Evolutionary conservation across 495 filamentous ascomycete genomes (phyloP), one percentile per base, ranked within the genome.

Genomic region (Penicillium argentinense): DNA sequence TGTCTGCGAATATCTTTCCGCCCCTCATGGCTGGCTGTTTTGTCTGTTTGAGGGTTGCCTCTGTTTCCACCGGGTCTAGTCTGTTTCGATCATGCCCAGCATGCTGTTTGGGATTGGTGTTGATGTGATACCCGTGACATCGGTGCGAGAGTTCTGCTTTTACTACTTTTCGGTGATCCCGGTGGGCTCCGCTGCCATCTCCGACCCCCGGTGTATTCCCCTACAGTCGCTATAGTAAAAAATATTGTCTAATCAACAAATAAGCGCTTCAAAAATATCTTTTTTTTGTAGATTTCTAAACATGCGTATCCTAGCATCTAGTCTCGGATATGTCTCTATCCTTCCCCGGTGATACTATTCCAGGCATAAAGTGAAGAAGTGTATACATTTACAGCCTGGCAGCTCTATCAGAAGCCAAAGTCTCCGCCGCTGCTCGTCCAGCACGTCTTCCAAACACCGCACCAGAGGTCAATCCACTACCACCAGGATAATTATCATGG

Each of bases 401-500:
- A 36, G 33, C 9, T 19, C 39, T 29, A 7, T 4, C n/a, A 27
- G 24, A 4, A 1, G 7, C 25, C 7, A 49, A 11, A 18, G 33
- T 42, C 21, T 23, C 27, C 7, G 46, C 46, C 9, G 46, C 46
- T 16, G 66, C 66, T 29, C 38, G 54, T 17, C 78, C 79, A 21
- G 78, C 78, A 26, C 68, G 64, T 7, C 77, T 63, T 8, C 79
- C 79, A 68, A 82, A 81, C 0, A 82, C 78, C 1, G 76, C 62
- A 16, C 80, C 79, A 13, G 74, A 69, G 0, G 80, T 86, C 54
- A 86, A 62, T 0, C 81, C 82, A 53, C 77, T 81, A 2, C 82
- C 81, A 9, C 81, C 82, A 0, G 81, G 80, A 54, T 85, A 86
- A 49, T 85, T 84, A 7, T 76, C 68, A 54, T 78, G 79, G 57